phyloP scores from a whole-genome alignment of 805 yeast genomes.

The Candida loeiensis region DNA sequence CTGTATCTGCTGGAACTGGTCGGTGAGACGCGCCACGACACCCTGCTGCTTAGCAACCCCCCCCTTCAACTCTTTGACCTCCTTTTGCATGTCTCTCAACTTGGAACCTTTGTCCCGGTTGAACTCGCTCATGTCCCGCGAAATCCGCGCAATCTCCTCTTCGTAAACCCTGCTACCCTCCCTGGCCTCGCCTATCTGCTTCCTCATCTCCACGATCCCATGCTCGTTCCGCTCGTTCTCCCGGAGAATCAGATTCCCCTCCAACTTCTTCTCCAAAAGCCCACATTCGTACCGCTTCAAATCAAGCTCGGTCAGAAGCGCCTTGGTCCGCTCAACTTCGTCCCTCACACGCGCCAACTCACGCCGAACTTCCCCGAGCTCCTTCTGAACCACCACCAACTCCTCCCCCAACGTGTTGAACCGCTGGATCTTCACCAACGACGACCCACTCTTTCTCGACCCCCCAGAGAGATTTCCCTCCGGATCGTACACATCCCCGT shows the following conservation, averaged over 20 bases:
- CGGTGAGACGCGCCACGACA: conserved; percentile 45
- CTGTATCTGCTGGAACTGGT: conserved; percentile 57
- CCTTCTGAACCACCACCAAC: conserved; percentile 39
- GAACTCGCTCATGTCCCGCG: conserved; percentile 80
- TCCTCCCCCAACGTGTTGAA: conserved; percentile 47
- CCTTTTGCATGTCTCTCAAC: conserved; percentile 58
- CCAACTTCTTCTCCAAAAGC: conserved; percentile 51
- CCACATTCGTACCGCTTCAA: conserved; percentile 57
- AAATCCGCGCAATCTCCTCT: conserved; percentile 50
- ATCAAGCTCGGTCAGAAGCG: conserved; percentile 56
- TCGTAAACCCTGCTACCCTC: conserved; percentile 28
- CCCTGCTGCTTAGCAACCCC: conserved; percentile 39
- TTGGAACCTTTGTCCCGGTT: conserved; percentile 76
- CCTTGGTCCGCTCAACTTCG: conserved; percentile 47
- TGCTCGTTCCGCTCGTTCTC: conserved; percentile 43
- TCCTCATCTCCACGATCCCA: conserved; percentile 44
- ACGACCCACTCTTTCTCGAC: conserved; percentile 60
- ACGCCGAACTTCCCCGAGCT: conserved; percentile 37
- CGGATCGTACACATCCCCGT: conserved; percentile 95
- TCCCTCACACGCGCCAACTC: conserved; percentile 42
- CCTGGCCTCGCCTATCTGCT: conserved; percentile 35
- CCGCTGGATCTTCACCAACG: conserved; percentile 63
- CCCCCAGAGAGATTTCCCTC: conserved; percentile 96
- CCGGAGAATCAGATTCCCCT: conserved; percentile 49
- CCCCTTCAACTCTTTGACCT: conserved; percentile 37